phyloP scores from a whole-genome alignment of 2,329 filamentous ascomycete genomes.

The Aspergillus aculeatus region DNA sequence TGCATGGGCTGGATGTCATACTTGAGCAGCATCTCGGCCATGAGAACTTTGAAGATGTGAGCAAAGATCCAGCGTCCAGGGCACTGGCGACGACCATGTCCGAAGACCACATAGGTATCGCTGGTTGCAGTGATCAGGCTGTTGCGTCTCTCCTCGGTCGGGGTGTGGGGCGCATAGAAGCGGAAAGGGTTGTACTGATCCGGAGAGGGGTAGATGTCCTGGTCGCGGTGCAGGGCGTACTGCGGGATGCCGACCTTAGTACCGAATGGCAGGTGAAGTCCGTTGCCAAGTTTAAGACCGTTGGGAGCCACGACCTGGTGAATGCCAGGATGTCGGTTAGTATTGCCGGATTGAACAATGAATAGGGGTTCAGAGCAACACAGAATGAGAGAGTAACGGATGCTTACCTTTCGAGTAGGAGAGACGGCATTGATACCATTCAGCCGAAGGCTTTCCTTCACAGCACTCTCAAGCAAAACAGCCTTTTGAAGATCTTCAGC shows the following conservation, averaged over 20 bases:
- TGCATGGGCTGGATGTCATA: conserved; percentile 14
- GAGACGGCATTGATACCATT: conserved; percentile 18
- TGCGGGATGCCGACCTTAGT: conserved; percentile 17
- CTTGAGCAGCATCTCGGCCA: conserved; percentile 16
- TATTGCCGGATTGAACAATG: not conserved
- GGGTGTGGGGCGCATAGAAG: conserved; percentile 7
- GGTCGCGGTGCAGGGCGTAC: conserved; percentile 17
- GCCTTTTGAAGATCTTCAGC: conserved; percentile 11
- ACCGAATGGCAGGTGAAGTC: conserved; percentile 12
- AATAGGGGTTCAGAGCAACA: not conserved
- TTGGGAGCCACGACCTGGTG: conserved; percentile 11
- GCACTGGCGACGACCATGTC: conserved; percentile 16
- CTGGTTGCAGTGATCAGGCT: conserved; percentile 12
- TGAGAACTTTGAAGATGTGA: conserved; percentile 13
- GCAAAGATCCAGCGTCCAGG: conserved; percentile 16
- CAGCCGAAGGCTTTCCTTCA: conserved; percentile 15
- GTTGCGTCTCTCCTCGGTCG: conserved; percentile 4
- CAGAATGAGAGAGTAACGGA: no score
- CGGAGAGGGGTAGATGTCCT: conserved; percentile 11
- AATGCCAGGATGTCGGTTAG: not conserved
- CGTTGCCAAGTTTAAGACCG: conserved; percentile 10
- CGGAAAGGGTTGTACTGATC: conserved; percentile 15
- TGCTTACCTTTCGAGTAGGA: conserved; percentile 10
- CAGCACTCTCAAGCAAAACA: conserved; percentile 11
- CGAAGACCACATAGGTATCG: conserved; percentile 15